These are phyloP conservation scores for Papiliotrema laurentii DNA, from an alignment of 1,284 basidiomycete species.

Conservation along the genomic window DNA sequence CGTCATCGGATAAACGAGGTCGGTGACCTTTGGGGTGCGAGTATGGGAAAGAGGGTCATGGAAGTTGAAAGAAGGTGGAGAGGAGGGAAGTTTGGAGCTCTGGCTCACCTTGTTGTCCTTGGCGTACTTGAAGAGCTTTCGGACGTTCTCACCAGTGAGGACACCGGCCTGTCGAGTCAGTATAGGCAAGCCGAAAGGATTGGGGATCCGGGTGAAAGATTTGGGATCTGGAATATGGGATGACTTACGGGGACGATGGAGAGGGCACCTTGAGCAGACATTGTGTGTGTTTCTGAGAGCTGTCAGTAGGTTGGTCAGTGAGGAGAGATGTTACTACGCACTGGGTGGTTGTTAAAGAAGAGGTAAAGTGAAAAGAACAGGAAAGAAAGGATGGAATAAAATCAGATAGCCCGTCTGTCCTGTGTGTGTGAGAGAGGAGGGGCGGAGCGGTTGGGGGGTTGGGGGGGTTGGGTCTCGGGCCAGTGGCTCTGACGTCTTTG, in stretches of 20 bases:
- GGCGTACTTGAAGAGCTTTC: slow-evolving; percentile 84
- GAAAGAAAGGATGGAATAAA: no score
- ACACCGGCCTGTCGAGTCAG: slow-evolving; percentile 65
- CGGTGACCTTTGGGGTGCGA: neutral
- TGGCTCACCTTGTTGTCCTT: slow-evolving; percentile 67
- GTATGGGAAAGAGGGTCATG: neutral
- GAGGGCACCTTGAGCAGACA: slow-evolving; percentile 37
- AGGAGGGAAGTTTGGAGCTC: neutral
- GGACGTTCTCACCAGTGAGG: slow-evolving; percentile 77
- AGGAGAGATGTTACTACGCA: neutral
- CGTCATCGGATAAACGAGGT: neutral
- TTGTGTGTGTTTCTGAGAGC: slow-evolving; percentile 7
- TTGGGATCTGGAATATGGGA: neutral
- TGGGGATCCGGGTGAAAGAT: neutral
- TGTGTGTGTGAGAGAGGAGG: no score
- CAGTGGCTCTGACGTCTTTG: neutral
- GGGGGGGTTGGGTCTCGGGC: no score
- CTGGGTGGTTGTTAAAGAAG: neutral
- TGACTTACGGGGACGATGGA: slow-evolving; percentile 42
- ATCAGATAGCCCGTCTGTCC: no score
- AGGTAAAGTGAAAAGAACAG: neutral
- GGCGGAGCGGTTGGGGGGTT: neutral
- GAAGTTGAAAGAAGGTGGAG: neutral
- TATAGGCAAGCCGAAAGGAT: neutral
- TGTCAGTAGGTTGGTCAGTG: neutral